Evolutionary conservation across 225 moss, liverwort and hornwort genomes (phyloP).

Genomic region (Marchantia paleacea): DNA sequence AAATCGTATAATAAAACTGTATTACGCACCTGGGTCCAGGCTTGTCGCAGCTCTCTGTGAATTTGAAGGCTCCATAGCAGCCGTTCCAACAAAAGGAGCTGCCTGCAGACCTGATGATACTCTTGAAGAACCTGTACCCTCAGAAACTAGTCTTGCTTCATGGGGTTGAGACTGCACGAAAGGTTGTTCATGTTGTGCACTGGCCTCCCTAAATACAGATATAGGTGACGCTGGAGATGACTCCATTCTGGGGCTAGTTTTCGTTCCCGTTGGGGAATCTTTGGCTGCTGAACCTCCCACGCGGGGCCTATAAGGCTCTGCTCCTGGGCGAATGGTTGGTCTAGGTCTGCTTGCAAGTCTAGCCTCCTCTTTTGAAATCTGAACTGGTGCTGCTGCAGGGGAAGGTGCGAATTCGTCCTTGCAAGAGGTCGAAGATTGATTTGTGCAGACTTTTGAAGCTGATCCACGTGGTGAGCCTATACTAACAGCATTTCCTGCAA

Average conservation of each 20-base stretch:
- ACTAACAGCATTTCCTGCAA: neutral
- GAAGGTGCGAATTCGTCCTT: neutral
- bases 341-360: conserved; percentile 26
- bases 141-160: neutral
- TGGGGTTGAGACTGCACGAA: neutral
- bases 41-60: neutral
- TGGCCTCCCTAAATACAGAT: conserved; percentile 13
- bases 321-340: conserved; percentile 62
- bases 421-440: neutral
- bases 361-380: conserved; percentile 21
- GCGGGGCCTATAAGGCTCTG: conserved; percentile 80
- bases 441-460: neutral
- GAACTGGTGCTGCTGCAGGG: neutral
- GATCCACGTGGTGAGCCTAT: neutral
- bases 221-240: conserved; percentile 8
- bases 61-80: neutral
- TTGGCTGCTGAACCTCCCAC: conserved; percentile 38
- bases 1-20: too few relatives aligned
- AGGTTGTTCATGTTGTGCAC: conserved; percentile 5
- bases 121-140: neutral
- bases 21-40: conserved; percentile 27
- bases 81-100: neutral
- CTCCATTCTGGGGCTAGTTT: conserved; percentile 30
- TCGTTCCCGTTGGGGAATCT: conserved; percentile 21
- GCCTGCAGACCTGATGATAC: conserved; percentile 3